Conservation (phyloP, 129 eudicot genomes). For the Scalesia atractyloides region DNA sequence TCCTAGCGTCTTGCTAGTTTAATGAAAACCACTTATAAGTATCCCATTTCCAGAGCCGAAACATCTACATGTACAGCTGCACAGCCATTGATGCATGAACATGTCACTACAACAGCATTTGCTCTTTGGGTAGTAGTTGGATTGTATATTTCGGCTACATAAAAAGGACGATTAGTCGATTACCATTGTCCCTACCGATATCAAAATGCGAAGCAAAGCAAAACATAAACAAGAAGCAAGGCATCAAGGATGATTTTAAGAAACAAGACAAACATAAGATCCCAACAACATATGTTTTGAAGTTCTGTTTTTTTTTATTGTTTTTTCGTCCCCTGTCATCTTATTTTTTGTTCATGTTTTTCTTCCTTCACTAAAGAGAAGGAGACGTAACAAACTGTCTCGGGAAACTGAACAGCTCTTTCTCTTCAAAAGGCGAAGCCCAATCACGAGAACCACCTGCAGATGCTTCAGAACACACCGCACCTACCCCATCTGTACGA, state of each 20-base stretch:
- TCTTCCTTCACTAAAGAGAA: slow-evolving; percentile 48
- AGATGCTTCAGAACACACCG: slow-evolving; percentile 41
- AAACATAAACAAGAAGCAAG: slow-evolving; percentile 27
- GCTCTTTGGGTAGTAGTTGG: slow-evolving; percentile 6
- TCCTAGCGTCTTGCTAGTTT: too few relatives aligned
- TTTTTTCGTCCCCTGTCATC: slow-evolving; percentile 22
- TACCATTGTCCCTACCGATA: slow-evolving; percentile 4
- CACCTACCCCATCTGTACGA: slow-evolving; percentile 47
- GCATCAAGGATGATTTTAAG: slow-evolving; percentile 28
- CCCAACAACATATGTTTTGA: slow-evolving; percentile 56
- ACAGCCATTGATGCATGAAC: slow-evolving; percentile 7
- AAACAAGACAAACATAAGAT: slow-evolving; percentile 47
- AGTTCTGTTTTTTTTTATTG: slow-evolving; percentile 14
- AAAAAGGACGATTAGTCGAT: not conserved
- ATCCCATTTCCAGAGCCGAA: slow-evolving; percentile 11
- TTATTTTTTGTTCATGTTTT: slow-evolving; percentile 39
- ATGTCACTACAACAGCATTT: slow-evolving; percentile 10
- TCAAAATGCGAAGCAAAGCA: not conserved
- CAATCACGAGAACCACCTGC: slow-evolving; percentile 75
- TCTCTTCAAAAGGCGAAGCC: slow-evolving; percentile 94
- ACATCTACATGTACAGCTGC: not conserved
- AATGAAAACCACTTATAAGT: not conserved
- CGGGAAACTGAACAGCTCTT: slow-evolving; percentile 75
- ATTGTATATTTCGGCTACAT: slow-evolving; percentile 17
- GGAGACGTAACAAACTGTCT: slow-evolving; percentile 94